phyloP scores from a whole-genome alignment of 148 eudicot species.

The Linanthus parryae region DNA sequence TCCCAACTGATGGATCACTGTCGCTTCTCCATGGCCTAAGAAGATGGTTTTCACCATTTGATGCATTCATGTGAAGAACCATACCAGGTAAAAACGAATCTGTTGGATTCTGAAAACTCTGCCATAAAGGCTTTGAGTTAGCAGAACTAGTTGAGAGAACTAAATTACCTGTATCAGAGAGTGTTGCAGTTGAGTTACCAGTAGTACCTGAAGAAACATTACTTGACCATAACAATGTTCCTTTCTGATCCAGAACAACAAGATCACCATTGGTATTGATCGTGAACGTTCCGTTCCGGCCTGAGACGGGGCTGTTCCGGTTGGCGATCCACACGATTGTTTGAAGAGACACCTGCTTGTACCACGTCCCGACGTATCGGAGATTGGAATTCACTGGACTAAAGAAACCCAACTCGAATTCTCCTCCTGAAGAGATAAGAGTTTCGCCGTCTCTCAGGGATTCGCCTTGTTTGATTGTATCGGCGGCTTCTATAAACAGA shows the following conservation, averaged over 20 bases:
- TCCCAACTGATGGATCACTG: constrained; percentile 49
- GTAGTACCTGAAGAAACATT: constrained; percentile 13
- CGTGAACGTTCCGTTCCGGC: constrained; percentile 23
- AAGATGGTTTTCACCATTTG: constrained; percentile 6
- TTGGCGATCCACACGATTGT: constrained; percentile 74
- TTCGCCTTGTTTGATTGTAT: constrained; percentile 25
- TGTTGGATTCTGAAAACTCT: constrained; percentile 54
- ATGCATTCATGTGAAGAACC: constrained; percentile 18
- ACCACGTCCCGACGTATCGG: constrained; percentile 73
- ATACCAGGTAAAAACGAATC: constrained; percentile 55
- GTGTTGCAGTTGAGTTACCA: constrained; percentile 16
- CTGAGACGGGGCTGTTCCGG: constrained; percentile 37
- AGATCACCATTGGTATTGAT: constrained; percentile 36
- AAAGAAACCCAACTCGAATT: constrained; percentile 61
- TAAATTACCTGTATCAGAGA: constrained; percentile 42
- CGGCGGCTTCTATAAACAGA: too few species aligned
- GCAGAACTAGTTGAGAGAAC: background rate
- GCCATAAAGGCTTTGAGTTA: constrained; percentile 31
- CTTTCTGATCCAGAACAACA: constrained; percentile 19
- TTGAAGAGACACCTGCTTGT: constrained; percentile 19
- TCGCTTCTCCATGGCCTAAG: constrained; percentile 49
- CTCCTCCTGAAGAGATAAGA: constrained; percentile 28
- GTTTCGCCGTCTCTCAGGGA: constrained; percentile 37
- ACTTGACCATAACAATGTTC: constrained; percentile 31
- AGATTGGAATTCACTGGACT: constrained; percentile 42